A percentile compares a stretch with the other conserved stretches of the same genome.
These are phyloP conservation scores for Solanum lignicaule DNA, from an alignment of 257 asterid species.

Conservation along the genomic window DNA sequence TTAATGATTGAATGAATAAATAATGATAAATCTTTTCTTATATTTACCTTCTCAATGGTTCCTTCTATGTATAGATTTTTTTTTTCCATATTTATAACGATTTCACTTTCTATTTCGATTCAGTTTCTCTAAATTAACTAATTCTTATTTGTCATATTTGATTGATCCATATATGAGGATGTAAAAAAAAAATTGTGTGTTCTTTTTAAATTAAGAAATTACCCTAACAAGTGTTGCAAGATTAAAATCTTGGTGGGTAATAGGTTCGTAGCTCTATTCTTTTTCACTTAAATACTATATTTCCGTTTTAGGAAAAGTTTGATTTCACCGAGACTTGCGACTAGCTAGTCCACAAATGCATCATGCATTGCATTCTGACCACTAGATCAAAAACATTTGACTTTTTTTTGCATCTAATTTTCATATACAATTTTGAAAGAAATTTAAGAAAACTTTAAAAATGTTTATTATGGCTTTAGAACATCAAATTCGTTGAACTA, in stretches of 20 bases:
- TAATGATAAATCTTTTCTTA: not conserved
- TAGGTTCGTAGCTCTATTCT: rapidly evolving
- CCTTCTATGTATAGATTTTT: not conserved
- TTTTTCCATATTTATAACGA: not conserved
- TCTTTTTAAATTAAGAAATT: not conserved
- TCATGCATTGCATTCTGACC: not conserved
- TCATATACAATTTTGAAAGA: not conserved
- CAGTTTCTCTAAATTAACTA: not conserved
- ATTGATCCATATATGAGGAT: too few relatives aligned
- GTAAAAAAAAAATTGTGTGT: too few relatives aligned
- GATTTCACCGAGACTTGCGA: not conserved
- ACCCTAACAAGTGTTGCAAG: not conserved
- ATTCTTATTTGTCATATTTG: not conserved
- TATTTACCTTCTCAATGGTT: not conserved
- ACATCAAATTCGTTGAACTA: not conserved
- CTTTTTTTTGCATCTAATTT: not conserved
- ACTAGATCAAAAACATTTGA: not conserved
- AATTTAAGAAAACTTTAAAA: not conserved
- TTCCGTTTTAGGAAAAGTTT: not conserved
- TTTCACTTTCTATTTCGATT: not conserved
- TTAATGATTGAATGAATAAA: not conserved
- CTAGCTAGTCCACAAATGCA: too few relatives aligned
- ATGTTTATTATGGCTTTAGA: not conserved
- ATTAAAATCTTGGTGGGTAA: not conserved
- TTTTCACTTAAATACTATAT: not conserved